phyloP scores from a whole-genome alignment of 148 eudicot species.

The Camellia japonica region DNA sequence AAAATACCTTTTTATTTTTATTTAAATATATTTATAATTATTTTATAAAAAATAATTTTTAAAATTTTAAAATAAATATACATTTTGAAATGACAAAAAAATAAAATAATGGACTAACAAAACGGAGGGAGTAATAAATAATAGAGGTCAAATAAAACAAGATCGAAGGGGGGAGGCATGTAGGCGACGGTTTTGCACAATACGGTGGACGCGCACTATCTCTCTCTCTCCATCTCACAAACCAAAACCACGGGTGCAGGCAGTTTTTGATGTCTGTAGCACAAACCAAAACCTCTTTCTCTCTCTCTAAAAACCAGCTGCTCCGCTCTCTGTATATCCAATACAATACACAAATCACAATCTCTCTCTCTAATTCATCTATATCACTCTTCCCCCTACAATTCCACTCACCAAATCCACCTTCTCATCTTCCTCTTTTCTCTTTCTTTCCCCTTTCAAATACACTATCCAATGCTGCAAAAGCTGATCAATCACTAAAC shows the following conservation, averaged over 20 bases:
- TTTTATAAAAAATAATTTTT: too few relatives aligned
- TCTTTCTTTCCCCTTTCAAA: neutral
- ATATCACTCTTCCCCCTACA: neutral
- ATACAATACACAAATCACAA: neutral
- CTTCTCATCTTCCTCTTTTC: neutral
- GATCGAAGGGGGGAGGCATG: neutral
- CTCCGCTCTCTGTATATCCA: constrained; percentile 23
- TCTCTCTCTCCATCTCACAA: constrained; percentile 12
- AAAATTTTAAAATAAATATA: too few relatives aligned
- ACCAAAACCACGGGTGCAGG: constrained; percentile 47
- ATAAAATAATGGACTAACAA: too few relatives aligned
- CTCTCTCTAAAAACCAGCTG: constrained; percentile 24
- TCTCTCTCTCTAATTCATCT: neutral
- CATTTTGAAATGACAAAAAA: too few relatives aligned
- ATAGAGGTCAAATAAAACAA: too few relatives aligned
- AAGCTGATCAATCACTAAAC: constrained; percentile 4
- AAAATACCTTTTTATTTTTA: too few relatives aligned
- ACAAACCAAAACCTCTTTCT: constrained; percentile 20
- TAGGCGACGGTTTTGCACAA: constrained; percentile 15
- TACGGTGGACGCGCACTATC: constrained; percentile 28
- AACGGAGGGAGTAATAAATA: too few relatives aligned
- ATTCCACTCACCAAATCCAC: constrained; percentile 1
- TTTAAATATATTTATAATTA: too few relatives aligned
- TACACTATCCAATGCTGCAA: neutral
- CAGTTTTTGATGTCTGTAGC: constrained; percentile 33